phyloP scores from a whole-genome alignment of 202 grass and related monocot genomes.

The Hordeum pubiflorum region DNA sequence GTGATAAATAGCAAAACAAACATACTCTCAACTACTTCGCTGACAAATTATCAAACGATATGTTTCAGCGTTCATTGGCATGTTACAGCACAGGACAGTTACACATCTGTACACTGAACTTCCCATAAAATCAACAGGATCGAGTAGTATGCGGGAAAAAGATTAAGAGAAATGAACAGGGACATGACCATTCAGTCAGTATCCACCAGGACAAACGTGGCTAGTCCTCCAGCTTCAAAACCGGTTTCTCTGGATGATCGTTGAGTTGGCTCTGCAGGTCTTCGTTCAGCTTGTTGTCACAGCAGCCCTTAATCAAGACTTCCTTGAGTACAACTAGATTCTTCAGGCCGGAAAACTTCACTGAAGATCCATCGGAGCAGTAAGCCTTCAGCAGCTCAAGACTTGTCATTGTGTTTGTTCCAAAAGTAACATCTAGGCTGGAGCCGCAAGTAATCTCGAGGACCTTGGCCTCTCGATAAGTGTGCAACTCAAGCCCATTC shows the following conservation, averaged over 20 bases:
- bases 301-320: neutral
- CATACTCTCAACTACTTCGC: no score
- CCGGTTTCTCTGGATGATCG: neutral
- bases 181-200: no score
- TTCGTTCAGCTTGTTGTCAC: neutral
- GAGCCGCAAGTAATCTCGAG: neutral
- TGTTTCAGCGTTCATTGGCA: neutral
- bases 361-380: neutral
- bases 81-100: neutral
- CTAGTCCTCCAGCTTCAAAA: neutral
- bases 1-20: no score
- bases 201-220: neutral
- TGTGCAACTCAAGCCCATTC: neutral
- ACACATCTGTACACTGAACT: neutral
- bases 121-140: no score
- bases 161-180: neutral
- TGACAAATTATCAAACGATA: neutral
- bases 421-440: neutral
- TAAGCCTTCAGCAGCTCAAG: neutral
- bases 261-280: neutral
- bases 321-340: neutral
- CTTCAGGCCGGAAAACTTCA: neutral
- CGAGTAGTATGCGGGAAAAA: neutral
- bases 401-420: fast-evolving
- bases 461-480: neutral